These are phyloP conservation scores for Saccharomycopsis olivae DNA, from an alignment of 805 yeast genomes.

Conservation along the genomic window DNA sequence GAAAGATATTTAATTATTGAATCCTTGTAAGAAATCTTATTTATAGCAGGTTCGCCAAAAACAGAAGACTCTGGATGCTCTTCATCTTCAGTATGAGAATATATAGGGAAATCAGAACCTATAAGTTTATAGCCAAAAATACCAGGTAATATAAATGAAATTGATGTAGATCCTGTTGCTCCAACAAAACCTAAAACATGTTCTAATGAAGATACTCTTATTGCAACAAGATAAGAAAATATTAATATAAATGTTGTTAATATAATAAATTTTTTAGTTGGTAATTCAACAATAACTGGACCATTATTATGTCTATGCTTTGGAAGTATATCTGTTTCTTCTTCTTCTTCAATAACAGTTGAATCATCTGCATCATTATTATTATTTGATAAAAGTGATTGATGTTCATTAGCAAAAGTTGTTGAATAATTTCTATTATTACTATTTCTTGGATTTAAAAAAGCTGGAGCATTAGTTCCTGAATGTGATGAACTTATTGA, in stretches of 20 bases:
- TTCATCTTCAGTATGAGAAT: slow-evolving; percentile 10
- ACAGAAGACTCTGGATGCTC: neutral
- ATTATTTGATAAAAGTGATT: slow-evolving; percentile 1
- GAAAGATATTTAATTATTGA: slow-evolving; percentile 31
- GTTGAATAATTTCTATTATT: neutral
- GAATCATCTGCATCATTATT: slow-evolving; percentile 1
- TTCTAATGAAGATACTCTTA: slow-evolving; percentile 62
- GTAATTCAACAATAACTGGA: slow-evolving; percentile 6
- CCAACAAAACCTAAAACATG: slow-evolving; percentile 70
- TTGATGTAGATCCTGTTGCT: slow-evolving; percentile 74
- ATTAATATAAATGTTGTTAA: slow-evolving; percentile 36
- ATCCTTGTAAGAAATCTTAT: slow-evolving; percentile 23
- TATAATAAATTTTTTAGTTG: slow-evolving; percentile 24
- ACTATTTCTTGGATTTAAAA: neutral
- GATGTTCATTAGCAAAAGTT: neutral
- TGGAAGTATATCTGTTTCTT: neutral
- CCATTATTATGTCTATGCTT: neutral
- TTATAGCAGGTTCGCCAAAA: neutral
- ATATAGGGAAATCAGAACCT: slow-evolving; percentile 31
- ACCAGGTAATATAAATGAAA: slow-evolving; percentile 71
- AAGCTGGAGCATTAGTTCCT: neutral
- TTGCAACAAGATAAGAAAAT: slow-evolving; percentile 52
- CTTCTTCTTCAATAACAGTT: slow-evolving; percentile 10
- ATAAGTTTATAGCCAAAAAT: slow-evolving; percentile 59
- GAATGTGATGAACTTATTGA: slow-evolving; percentile 8